Percentiles rank a stretch among this genome's conserved stretches.
Conservation (phyloP, 2,329 filamentous ascomycete species). For the Colletotrichum acutatum region DNA sequence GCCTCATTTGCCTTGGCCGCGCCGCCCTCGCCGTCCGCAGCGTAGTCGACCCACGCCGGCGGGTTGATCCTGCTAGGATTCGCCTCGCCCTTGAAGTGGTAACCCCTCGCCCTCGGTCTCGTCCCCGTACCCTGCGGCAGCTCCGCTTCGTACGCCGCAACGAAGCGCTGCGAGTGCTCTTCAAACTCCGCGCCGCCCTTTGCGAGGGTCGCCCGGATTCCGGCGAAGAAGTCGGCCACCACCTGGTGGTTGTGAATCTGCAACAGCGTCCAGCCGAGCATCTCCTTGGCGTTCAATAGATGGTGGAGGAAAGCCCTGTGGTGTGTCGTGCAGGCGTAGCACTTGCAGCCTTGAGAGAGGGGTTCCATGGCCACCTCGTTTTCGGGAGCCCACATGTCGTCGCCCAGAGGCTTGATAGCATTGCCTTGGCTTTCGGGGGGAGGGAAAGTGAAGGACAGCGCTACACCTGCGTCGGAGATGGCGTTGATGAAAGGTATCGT, state of each 20-base stretch:
- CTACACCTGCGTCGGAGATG: conserved; percentile 86
- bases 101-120: conserved; percentile 83
- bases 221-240: conserved; percentile 78
- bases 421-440: conserved; percentile 37
- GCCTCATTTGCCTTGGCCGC: conserved; percentile 34
- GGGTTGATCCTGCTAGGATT: conserved; percentile 75
- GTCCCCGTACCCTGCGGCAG: conserved; percentile 80
- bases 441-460: conserved; percentile 82
- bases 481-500: conserved; percentile 79
- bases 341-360: conserved; percentile 73
- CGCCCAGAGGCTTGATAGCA: conserved; percentile 67
- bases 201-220: conserved; percentile 74
- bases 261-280: conserved; percentile 94
- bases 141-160: conserved; percentile 70
- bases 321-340: conserved; percentile 86
- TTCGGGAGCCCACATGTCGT: conserved; percentile 78
- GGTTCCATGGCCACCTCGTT: conserved; percentile 73
- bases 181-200: conserved; percentile 70
- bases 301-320: conserved; percentile 91
- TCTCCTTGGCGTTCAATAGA: conserved; percentile 89
- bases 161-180: conserved; percentile 55
- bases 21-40: conserved; percentile 32
- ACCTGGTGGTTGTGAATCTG: conserved; percentile 91
- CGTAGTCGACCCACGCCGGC: conserved; percentile 71
- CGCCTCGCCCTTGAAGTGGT: conserved; percentile 80